phyloP scores from a whole-genome alignment of 129 eudicot genomes.

The Heracleum sosnowskyi region DNA sequence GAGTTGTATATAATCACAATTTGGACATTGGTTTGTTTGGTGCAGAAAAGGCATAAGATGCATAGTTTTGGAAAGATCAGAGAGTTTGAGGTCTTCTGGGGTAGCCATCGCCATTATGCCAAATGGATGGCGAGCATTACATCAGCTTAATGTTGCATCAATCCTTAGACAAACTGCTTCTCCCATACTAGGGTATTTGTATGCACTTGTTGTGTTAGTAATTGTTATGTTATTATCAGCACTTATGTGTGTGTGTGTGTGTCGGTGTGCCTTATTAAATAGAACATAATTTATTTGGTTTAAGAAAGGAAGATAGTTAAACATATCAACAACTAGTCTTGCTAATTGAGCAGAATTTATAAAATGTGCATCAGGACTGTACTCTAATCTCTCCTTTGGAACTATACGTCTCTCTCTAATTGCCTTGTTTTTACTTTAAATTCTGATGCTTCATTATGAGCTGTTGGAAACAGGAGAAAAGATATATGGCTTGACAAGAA shows the following conservation, averaged over 20 bases:
- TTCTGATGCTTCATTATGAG: conserved; percentile 12
- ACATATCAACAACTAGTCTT: neutral
- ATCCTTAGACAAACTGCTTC: conserved; percentile 26
- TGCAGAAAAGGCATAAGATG: conserved; percentile 35
- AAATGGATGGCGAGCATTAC: conserved; percentile 53
- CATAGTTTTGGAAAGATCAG: conserved; percentile 36
- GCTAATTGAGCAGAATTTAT: neutral
- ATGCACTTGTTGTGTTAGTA: neutral
- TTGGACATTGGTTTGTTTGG: neutral
- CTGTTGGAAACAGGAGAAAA: conserved; percentile 20
- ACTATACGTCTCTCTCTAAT: too few relatives aligned
- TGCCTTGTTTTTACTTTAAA: too few relatives aligned
- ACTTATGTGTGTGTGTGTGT: neutral
- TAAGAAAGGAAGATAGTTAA: neutral
- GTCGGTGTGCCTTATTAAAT: too few relatives aligned
- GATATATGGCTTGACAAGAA: conserved; percentile 25
- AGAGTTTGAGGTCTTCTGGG: conserved; percentile 27
- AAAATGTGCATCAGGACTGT: neutral
- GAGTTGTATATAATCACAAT: neutral
- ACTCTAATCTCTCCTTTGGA: neutral
- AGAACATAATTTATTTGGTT: neutral
- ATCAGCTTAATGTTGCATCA: conserved; percentile 41
- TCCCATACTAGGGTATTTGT: too few relatives aligned
- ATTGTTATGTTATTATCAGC: neutral
- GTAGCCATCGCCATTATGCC: conserved; percentile 27